phyloP scores from a whole-genome alignment of 176 grass and related monocot species.

The Cocos nucifera region DNA sequence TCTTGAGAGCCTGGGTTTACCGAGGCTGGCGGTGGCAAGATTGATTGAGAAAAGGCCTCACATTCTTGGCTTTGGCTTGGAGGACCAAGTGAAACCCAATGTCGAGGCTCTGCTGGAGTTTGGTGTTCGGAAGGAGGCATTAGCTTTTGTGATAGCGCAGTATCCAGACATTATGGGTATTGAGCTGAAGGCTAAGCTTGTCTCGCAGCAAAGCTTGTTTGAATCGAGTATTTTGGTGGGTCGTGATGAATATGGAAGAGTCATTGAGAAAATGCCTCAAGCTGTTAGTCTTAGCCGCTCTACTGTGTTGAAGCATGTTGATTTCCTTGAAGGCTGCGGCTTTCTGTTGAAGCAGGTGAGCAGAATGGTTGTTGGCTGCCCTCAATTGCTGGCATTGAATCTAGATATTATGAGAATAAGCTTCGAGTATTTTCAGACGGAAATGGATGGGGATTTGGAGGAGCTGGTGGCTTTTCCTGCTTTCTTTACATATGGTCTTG shows the following conservation, averaged over 20 bases:
- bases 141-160: constrained; percentile 38
- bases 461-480: constrained; percentile 65
- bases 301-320: constrained; percentile 52
- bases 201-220: constrained; percentile 44
- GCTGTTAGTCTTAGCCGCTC: constrained; percentile 52
- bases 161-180: constrained; percentile 51
- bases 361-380: constrained; percentile 56
- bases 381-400: constrained; percentile 55
- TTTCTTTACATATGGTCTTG: constrained; percentile 68
- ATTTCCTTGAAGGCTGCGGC: constrained; percentile 47
- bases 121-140: constrained; percentile 45
- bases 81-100: constrained; percentile 54
- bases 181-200: constrained; percentile 48
- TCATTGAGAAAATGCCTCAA: constrained; percentile 68
- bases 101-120: constrained; percentile 39
- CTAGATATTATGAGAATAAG: constrained; percentile 73
- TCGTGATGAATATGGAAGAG: constrained; percentile 53
- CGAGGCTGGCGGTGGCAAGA: constrained; percentile 36
- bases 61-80: constrained; percentile 51
- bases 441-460: constrained; percentile 58
- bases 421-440: constrained; percentile 57
- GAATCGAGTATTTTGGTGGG: constrained; percentile 48
- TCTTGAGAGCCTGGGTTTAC: constrained; percentile 48
- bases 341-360: constrained; percentile 54
- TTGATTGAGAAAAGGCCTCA: constrained; percentile 51